Evolutionary conservation across 2,329 filamentous ascomycete genomes (phyloP), one percentile per base, ranked within the genome.

Genomic region (Penicillium oxalicum): DNA sequence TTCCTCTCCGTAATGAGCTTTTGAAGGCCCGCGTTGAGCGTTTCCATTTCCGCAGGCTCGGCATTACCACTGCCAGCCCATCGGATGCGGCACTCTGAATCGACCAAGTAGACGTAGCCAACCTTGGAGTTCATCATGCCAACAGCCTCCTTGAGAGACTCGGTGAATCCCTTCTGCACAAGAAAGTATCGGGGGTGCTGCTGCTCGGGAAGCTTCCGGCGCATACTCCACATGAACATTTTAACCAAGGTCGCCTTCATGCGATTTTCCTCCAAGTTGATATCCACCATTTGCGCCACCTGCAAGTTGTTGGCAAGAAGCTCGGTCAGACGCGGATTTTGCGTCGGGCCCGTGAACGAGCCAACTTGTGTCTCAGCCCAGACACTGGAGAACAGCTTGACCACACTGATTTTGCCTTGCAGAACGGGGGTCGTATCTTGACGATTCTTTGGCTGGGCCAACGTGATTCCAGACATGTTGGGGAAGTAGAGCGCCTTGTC

Each of bases 401-500:
- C 84, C 53, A 97, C 76, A 7, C 83, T 86, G 13, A 93, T 78
- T 64, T 82, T 87, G 49, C 87, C 88, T 41, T 77, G 72, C 48
- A 97, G 77, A 3, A 85, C 69, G 0, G 83, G 78, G 6, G 91
- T 96, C 1, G 91, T 95, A 70, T 95, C 82, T 38, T 75, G 67
- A 41, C 72, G 71, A 49, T 73, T 74, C 62, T 72, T 71, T 43
- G 72, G 72, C 57, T 81, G 82, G 47, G 80, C 72, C 28, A 96
- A 77, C 2, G 90, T 96, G 58, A 80, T 76, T 40, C 93, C 93
- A 66, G 80, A 81, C 50, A 98, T 76, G 71, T 98, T 98, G 40
- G 93, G 93, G 73, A 98, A 96, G 76, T 87, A 97, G 55, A 96
- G 80, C 4, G 91, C 86, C 44, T 83, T 79, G 35, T 94, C 88